Evolutionary conservation across 768 basidiomycete genomes (phyloP), one percentile per base, ranked within the genome.

Genomic region (Dendrothele bispora): DNA sequence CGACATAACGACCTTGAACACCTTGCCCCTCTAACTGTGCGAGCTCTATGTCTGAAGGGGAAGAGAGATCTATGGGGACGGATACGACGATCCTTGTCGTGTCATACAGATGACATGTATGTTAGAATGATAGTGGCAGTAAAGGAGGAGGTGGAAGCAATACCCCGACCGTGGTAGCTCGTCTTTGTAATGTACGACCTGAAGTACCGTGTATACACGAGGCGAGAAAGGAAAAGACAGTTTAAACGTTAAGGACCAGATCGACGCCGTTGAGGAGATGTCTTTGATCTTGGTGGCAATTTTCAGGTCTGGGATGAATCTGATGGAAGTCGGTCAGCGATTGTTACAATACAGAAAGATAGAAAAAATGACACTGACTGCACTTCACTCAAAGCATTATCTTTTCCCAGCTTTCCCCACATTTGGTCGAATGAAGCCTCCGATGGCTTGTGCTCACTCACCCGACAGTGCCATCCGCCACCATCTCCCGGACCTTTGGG

Each of bases 241-340:
- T 2, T 75, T 83, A 64, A 90, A 91, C 61, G 80, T 79, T 50
- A 86, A 51, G 0, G 84, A 77, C 87, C 86, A 90, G 52, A 90
- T 80, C 2, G 73, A 69, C 41, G 83, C 78, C 3, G 76, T 83
- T 12, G 78, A 70, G 1, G 86, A 87, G 36, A 89, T 59, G 21
- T 74, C 73, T 62, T 83, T 82, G 53, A 90, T 67, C 54, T 76
- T 69, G 3, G 75, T 74, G 1, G 78, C 84, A 56, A 83, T 82
- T 56, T 81, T 74, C 52, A 89, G 74, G 36, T 78, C 74, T 5
- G 76, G 73, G 2, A 90, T 78, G 59, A 79, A 91, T 58, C 88
- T 89, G 54, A 22, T 18, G 21, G 12, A 7, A 10, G n/a, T 34
- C n/a, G n/a, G n/a, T n/a, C n/a, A n/a, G n/a, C n/a, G n/a, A n/a